phyloP scores from a whole-genome alignment of 2,329 filamentous ascomycete species.

The Talaromyces sp. region DNA sequence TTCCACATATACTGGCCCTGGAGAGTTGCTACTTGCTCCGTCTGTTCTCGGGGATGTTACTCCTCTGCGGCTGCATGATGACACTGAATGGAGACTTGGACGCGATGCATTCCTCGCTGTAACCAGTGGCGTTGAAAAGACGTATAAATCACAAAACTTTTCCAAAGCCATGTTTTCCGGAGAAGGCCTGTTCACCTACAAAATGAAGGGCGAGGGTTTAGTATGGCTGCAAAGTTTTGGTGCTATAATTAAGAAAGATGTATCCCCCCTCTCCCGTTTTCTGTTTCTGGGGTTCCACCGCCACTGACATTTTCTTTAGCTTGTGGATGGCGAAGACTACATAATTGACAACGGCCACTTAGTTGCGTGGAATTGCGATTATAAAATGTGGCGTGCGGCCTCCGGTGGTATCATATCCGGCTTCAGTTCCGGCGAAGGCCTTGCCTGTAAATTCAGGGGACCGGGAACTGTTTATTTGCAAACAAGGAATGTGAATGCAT shows the following conservation, averaged over 20 bases:
- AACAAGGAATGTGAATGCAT: slow-evolving; percentile 73
- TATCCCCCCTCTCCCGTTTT: slow-evolving; percentile 48
- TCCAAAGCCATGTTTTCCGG: slow-evolving; percentile 91
- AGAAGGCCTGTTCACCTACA: slow-evolving; percentile 87
- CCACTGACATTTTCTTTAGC: slow-evolving; percentile 22
- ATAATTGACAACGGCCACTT: slow-evolving; percentile 90
- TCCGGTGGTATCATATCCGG: slow-evolving; percentile 92
- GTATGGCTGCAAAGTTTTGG: slow-evolving; percentile 92
- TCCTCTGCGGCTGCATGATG: slow-evolving; percentile 67
- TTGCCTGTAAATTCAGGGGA: slow-evolving; percentile 89
- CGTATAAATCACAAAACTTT: slow-evolving; percentile 80
- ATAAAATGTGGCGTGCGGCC: slow-evolving; percentile 81
- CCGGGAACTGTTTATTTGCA: slow-evolving; percentile 91
- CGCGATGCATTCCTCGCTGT: slow-evolving; percentile 80
- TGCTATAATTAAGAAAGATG: slow-evolving; percentile 90
- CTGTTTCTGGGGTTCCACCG: not conserved
- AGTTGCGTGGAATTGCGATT: slow-evolving; percentile 96
- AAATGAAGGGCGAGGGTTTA: slow-evolving; percentile 73
- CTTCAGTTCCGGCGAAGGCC: slow-evolving; percentile 73
- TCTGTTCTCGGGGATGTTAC: slow-evolving; percentile 79
- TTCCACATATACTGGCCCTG: slow-evolving; percentile 81
- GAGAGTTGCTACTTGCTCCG: slow-evolving; percentile 82
- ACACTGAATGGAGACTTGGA: slow-evolving; percentile 71
- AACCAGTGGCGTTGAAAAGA: slow-evolving; percentile 82
- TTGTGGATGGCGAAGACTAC: slow-evolving; percentile 70